These are phyloP conservation scores for Collybiopsis luxurians DNA, from an alignment of 768 basidiomycete genomes.

Conservation along the genomic window DNA sequence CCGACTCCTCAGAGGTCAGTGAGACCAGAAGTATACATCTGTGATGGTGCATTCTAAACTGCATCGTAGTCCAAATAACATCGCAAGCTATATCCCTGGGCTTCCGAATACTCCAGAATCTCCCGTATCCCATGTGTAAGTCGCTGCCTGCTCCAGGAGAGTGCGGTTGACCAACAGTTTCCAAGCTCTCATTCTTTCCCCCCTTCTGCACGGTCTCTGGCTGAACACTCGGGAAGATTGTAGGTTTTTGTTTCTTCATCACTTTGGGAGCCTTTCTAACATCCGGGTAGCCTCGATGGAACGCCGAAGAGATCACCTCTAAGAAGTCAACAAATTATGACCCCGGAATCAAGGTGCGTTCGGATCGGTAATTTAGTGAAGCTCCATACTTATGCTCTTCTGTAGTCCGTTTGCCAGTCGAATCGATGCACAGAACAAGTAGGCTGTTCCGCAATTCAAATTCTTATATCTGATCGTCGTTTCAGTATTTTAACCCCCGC, in stretches of 20 bases:
- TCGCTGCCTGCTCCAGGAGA: no score
- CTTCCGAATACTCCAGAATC: conserved; percentile 4
- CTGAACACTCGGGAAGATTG: not conserved
- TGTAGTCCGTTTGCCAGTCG: conserved; percentile 2
- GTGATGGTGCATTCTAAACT: not conserved
- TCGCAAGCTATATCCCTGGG: not conserved
- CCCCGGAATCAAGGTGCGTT: conserved; percentile 14
- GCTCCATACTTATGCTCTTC: not conserved
- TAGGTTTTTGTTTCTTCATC: conserved; percentile 3
- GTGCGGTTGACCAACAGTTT: not conserved
- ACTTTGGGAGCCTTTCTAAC: no score
- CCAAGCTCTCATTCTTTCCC: conserved; percentile 5
- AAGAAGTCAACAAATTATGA: conserved; percentile 11
- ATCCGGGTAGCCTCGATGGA: not conserved
- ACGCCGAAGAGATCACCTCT: not conserved
- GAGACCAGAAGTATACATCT: not conserved
- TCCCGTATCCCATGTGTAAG: conserved; percentile 4
- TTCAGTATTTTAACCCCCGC: not conserved
- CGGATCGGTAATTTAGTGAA: not conserved
- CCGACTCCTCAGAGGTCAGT: conserved; percentile 6
- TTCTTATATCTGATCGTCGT: not conserved
- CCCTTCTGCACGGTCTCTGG: conserved; percentile 1
- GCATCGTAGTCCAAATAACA: conserved; percentile 2
- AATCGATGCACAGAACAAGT: not conserved
- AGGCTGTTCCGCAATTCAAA: not conserved